These are phyloP conservation scores for Mucor circinelloides DNA, from an alignment of 371 early-diverging fungal genomes.

Conservation along the genomic window DNA sequence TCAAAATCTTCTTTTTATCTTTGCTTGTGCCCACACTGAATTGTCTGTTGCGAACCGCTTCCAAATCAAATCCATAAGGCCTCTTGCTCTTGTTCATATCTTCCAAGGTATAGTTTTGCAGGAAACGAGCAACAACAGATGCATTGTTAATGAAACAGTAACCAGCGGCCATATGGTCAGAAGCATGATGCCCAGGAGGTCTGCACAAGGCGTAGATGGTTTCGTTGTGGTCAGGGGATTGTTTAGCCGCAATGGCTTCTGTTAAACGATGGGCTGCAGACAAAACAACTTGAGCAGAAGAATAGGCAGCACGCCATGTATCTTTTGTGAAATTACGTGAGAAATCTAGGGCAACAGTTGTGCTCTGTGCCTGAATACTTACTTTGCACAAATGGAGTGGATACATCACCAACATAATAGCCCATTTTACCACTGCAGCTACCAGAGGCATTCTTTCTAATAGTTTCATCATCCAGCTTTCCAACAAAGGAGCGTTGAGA, in stretches of 20 bases:
- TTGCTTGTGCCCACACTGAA: conserved; percentile 17
- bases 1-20: conserved; percentile 46
- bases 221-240: conserved; percentile 14
- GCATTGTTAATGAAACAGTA: conserved; percentile 66
- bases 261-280: conserved; percentile 60
- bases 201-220: conserved; percentile 69
- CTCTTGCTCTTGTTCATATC: conserved; percentile 31
- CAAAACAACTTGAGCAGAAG: conserved; percentile 66
- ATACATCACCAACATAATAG: conserved; percentile 60
- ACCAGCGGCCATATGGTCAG: conserved; percentile 56
- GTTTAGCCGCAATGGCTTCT: conserved; percentile 11
- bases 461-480: conserved; percentile 27
- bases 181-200: conserved; percentile 72
- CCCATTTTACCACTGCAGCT: conserved; percentile 33
- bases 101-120: conserved; percentile 46
- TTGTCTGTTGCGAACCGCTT: not conserved
- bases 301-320: conserved; percentile 68
- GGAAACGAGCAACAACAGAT: conserved; percentile 59
- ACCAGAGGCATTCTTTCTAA: conserved; percentile 32
- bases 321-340: conserved; percentile 28
- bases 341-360: not conserved
- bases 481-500: conserved; percentile 39
- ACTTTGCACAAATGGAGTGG: conserved; percentile 61
- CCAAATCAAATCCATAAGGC: conserved; percentile 12
- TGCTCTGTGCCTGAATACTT: not conserved